A percentile compares a stretch with the other conserved stretches of the same genome.
Evolutionary conservation across 208 protist species (phyloP).

Genomic region (Porcisia deanei): DNA sequence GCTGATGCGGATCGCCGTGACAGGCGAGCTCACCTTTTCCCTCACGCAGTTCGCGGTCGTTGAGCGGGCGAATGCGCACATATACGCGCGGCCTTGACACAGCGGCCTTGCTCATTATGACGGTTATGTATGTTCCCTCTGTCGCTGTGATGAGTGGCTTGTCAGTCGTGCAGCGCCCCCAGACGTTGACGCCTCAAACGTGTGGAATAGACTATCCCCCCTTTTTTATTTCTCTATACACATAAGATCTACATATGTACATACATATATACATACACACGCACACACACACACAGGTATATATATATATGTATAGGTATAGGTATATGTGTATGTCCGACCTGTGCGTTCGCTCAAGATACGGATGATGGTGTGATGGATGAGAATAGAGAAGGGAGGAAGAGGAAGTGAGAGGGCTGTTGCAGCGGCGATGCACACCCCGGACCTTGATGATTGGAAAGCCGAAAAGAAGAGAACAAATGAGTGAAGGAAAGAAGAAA

Average conservation of each 20-base stretch:
- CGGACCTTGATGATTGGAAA: too few relatives aligned
- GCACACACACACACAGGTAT: neutral
- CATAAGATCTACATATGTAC: neutral
- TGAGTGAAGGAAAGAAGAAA: too few relatives aligned
- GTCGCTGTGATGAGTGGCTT: too few relatives aligned
- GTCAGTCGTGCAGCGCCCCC: neutral
- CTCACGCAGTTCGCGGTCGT: conserved; percentile 73
- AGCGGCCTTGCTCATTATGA: conserved; percentile 62
- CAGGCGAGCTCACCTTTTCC: conserved; percentile 73
- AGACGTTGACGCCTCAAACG: too few relatives aligned
- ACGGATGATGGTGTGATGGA: too few relatives aligned
- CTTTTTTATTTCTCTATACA: too few relatives aligned
- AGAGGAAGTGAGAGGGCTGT: too few relatives aligned
- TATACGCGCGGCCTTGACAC: conserved; percentile 90
- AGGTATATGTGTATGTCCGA: neutral
- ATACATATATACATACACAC: neutral
- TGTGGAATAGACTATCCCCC: too few relatives aligned
- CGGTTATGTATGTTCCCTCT: neutral
- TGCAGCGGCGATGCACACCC: too few relatives aligned
- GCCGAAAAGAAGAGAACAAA: too few relatives aligned
- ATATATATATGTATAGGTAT: neutral
- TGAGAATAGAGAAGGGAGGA: too few relatives aligned
- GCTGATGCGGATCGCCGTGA: conserved; percentile 53
- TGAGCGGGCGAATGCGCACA: conserved; percentile 86
- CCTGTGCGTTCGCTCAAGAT: neutral